These are phyloP conservation scores for Termitomyces bulborhizus DNA, from an alignment of 768 basidiomycete species.

Conservation along the genomic window DNA sequence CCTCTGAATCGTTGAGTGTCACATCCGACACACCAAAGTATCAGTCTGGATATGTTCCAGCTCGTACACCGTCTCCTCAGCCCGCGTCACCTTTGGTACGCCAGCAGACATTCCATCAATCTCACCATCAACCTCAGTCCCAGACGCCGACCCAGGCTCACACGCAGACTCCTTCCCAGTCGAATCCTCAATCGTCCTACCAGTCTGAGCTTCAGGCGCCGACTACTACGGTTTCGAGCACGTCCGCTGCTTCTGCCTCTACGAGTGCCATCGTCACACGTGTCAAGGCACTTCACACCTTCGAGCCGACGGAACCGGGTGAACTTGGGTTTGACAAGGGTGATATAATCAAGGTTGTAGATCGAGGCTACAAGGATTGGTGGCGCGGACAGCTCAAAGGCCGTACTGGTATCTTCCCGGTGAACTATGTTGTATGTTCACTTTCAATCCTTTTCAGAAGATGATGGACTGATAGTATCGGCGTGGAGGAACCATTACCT, in stretches of 20 bases:
- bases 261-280: conserved; percentile 54
- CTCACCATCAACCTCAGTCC: conserved; percentile 16
- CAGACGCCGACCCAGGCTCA: conserved; percentile 14
- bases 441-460: neutral
- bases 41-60: conserved; percentile 52
- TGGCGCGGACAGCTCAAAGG: conserved; percentile 92
- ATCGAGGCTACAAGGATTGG: conserved; percentile 94
- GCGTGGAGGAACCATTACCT: conserved; percentile 68
- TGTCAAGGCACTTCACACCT: conserved; percentile 84
- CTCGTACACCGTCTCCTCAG: conserved; percentile 41
- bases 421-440: conserved; percentile 83
- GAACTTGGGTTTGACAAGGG: conserved; percentile 91
- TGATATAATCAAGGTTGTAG: conserved; percentile 92
- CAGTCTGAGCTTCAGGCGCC: conserved; percentile 15
- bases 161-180: conserved; percentile 4
- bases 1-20: conserved; percentile 12
- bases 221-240: neutral
- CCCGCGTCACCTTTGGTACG: neutral
- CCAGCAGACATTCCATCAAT: conserved; percentile 7
- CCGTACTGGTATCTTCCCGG: conserved; percentile 91
- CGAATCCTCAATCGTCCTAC: conserved; percentile 2
- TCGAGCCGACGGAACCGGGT: conserved; percentile 81
- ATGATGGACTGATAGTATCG: neutral
- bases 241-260: neutral
- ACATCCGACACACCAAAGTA: conserved; percentile 30